A percentile compares a stretch with the other conserved stretches of the same genome.
phyloP scores from a whole-genome alignment of 1,139 yeast species.

The Scheffersomyces cryptocercus region DNA sequence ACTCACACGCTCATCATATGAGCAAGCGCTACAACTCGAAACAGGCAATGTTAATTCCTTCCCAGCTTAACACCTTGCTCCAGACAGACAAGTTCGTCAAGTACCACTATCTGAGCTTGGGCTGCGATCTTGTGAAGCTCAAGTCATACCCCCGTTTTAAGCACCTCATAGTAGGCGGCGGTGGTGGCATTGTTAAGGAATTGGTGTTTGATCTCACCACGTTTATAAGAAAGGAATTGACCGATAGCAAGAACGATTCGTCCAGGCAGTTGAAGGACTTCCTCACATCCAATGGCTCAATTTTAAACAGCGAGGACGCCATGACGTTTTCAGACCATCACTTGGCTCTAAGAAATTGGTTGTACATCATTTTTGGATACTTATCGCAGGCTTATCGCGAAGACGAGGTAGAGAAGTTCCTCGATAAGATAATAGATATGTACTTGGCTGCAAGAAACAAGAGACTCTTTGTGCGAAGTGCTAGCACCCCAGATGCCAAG shows the following conservation, averaged over 20 bases:
- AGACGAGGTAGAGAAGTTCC: conserved; percentile 25
- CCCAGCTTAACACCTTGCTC: conserved; percentile 14
- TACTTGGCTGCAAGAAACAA: conserved; percentile 26
- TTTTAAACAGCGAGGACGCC: background rate
- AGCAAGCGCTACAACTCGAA: conserved; percentile 1
- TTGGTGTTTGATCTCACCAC: conserved; percentile 38
- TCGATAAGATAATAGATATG: conserved; percentile 32
- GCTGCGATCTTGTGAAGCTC: conserved; percentile 38
- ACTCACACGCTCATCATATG: background rate
- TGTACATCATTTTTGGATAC: conserved; percentile 41
- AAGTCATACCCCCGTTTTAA: conserved; percentile 37
- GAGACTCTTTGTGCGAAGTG: conserved; percentile 7
- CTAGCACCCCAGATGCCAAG: conserved; percentile 9
- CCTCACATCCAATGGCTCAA: background rate
- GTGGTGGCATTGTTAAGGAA: conserved; percentile 38
- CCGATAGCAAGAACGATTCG: conserved; percentile 13
- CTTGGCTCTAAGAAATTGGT: conserved; percentile 21
- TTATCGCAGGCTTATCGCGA: conserved; percentile 27
- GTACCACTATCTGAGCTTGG: conserved; percentile 36
- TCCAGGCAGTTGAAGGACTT: conserved; percentile 27
- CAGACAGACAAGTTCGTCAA: conserved; percentile 29
- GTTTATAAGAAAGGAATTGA: conserved; percentile 35
- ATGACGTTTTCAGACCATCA: conserved; percentile 1
- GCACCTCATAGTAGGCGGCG: conserved; percentile 28
- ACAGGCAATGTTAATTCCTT: conserved; percentile 8